These are phyloP conservation scores for Aureobasidium sp. DNA, from an alignment of 2,329 filamentous ascomycete genomes.

Conservation along the genomic window DNA sequence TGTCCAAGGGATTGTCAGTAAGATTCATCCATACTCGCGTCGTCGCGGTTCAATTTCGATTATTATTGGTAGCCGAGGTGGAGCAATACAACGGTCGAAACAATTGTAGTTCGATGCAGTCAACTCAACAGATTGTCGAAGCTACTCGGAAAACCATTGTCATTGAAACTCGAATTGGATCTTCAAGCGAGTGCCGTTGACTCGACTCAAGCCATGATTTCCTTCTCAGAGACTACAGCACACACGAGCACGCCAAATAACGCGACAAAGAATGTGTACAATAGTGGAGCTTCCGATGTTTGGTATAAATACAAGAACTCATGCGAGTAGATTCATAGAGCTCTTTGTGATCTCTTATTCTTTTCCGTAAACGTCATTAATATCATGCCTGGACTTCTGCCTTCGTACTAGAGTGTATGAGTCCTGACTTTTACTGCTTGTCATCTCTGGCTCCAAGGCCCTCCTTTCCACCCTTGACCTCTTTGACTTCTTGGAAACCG, in stretches of 20 bases:
- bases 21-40: no score
- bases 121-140: not conserved
- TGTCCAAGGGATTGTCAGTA: no score
- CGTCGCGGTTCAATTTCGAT: no score
- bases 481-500: slow-evolving; percentile 24
- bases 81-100: not conserved
- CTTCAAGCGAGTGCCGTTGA: no score
- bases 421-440: not conserved
- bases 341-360: not conserved
- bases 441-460: slow-evolving; percentile 20
- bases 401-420: not conserved
- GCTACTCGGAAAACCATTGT: not conserved
- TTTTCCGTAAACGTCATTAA: not conserved
- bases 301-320: not conserved
- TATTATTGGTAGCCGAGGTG: not conserved
- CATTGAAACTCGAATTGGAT: not conserved
- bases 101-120: not conserved
- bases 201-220: not conserved
- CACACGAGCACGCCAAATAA: not conserved
- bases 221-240: not conserved
- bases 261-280: not conserved
- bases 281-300: not conserved
- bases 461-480: slow-evolving; percentile 30
- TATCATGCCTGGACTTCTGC: not conserved
- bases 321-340: not conserved